phyloP scores from a whole-genome alignment of 2,329 filamentous ascomycete species.

The Trichoderma brevicompactum region DNA sequence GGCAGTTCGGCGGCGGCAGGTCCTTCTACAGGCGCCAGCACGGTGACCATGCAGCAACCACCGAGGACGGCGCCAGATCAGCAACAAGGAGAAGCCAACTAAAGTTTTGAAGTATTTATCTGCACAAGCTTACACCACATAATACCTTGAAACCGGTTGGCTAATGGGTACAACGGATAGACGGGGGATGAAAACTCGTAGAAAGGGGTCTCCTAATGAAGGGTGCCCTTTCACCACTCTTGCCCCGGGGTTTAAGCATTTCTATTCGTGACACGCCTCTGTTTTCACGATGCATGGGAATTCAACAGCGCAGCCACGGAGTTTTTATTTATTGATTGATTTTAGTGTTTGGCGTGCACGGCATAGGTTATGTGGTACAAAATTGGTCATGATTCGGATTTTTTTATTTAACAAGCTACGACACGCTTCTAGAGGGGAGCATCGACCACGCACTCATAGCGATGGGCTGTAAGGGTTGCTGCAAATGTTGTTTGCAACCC shows the following conservation, averaged over 20 bases:
- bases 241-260: neutral
- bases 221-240: neutral
- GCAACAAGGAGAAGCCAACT: slow-evolving; percentile 30
- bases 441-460: neutral
- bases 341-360: slow-evolving; percentile 23
- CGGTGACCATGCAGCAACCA: slow-evolving; percentile 43
- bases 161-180: slow-evolving; percentile 8
- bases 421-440: neutral
- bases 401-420: slow-evolving; percentile 1
- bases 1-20: slow-evolving; percentile 37
- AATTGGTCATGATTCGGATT: slow-evolving; percentile 18
- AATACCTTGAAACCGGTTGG: neutral
- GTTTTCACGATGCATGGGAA: slow-evolving; percentile 18
- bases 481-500: neutral
- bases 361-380: slow-evolving; percentile 16
- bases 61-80: slow-evolving; percentile 29
- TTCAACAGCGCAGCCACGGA: slow-evolving; percentile 24
- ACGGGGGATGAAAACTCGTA: neutral
- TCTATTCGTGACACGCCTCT: slow-evolving; percentile 6
- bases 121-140: slow-evolving; percentile 1
- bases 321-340: neutral
- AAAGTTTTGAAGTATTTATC: neutral
- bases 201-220: neutral
- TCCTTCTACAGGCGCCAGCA: slow-evolving; percentile 42
- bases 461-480: neutral